Conservation (phyloP, 1,284 basidiomycete species). For the Puccinia brachypodii region DNA sequence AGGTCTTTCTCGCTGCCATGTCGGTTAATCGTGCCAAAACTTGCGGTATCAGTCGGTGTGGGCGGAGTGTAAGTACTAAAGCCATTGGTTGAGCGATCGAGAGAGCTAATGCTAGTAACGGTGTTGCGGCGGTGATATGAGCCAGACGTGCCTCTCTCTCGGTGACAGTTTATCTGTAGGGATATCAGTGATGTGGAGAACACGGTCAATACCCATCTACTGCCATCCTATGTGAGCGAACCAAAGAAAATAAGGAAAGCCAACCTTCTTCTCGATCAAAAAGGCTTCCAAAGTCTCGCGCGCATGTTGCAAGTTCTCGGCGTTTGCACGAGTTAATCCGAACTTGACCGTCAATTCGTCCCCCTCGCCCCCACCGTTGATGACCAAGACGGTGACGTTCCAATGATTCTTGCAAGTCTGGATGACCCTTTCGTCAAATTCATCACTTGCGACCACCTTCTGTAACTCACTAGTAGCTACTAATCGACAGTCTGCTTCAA, state of each 20-base stretch:
- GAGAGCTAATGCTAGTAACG: conserved; percentile 26
- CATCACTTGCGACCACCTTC: conserved; percentile 76
- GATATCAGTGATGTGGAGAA: neutral
- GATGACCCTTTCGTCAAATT: conserved; percentile 69
- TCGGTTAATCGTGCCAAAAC: conserved; percentile 3
- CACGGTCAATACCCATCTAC: neutral
- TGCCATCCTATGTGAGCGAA: neutral
- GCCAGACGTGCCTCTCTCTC: conserved; percentile 1
- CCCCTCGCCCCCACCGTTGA: conserved; percentile 57
- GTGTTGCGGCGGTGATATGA: conserved; percentile 29
- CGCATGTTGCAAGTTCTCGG: conserved; percentile 32
- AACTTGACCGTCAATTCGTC: conserved; percentile 90
- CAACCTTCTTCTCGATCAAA: conserved; percentile 31
- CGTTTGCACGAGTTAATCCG: conserved; percentile 57
- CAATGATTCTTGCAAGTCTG: conserved; percentile 91
- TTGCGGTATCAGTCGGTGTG: conserved; percentile 16
- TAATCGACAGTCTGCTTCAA: conserved; percentile 91
- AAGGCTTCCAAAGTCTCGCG: conserved; percentile 31
- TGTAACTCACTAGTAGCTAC: conserved; percentile 67
- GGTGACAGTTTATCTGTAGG: conserved; percentile 25
- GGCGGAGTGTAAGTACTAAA: conserved; percentile 21
- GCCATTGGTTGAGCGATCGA: conserved; percentile 27
- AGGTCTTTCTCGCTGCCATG: conserved; percentile 33
- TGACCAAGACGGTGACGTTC: conserved; percentile 65
- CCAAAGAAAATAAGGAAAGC: neutral